phyloP scores from a whole-genome alignment of 306 rosid species.

The Myrica gale region DNA sequence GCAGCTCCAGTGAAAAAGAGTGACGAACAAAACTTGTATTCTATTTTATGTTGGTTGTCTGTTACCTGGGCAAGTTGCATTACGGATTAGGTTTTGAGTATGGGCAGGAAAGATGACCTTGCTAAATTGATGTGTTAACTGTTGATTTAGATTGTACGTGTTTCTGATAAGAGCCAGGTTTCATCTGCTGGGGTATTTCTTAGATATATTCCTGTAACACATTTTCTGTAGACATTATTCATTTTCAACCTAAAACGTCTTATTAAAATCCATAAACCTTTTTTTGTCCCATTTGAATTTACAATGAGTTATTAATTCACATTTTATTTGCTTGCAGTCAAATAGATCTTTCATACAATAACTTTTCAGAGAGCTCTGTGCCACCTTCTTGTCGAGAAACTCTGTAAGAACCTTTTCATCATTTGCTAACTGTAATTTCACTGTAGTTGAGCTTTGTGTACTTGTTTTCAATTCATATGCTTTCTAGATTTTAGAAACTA shows the following conservation, averaged over 20 bases:
- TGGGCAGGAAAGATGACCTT: too few relatives aligned
- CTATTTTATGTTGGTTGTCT: not conserved
- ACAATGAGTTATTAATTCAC: not conserved
- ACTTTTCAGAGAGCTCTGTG: constrained; percentile 2
- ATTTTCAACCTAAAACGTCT: too few relatives aligned
- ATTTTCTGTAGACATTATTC: too few relatives aligned
- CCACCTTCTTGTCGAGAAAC: not conserved
- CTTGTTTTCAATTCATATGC: not conserved
- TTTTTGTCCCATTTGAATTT: not conserved
- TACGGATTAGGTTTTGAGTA: too few relatives aligned
- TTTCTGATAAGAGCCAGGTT: too few relatives aligned
- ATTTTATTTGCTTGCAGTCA: not conserved
- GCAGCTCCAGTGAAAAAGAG: too few relatives aligned
- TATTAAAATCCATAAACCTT: too few relatives aligned
- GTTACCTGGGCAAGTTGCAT: not conserved
- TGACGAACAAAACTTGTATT: too few relatives aligned
- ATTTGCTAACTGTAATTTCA: not conserved
- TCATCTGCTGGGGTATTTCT: too few relatives aligned
- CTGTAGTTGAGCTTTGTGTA: not conserved
- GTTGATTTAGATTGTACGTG: too few relatives aligned
- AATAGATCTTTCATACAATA: constrained; percentile 30
- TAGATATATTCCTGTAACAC: too few relatives aligned
- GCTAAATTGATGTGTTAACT: too few relatives aligned
- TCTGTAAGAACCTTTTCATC: constrained; percentile 11
- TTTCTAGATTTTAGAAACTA: not conserved